Evolutionary conservation across 2,329 filamentous ascomycete genomes (phyloP).

Genomic region (Penicillium expansum): DNA sequence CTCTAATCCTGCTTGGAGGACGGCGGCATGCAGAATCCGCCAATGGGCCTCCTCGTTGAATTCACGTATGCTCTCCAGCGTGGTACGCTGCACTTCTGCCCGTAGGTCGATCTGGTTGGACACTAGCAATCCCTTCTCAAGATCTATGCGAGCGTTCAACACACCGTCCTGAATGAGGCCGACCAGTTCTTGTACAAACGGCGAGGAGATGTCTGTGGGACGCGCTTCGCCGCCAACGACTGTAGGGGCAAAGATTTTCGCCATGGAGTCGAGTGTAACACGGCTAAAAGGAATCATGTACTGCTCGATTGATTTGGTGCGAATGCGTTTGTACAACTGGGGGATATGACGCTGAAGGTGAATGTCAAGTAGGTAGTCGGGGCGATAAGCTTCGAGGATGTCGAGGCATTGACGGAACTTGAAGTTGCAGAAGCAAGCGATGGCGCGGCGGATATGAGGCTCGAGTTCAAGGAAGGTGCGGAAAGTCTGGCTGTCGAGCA

Average conservation of each 20-base stretch:
- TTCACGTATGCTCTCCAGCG: slow-evolving; percentile 64
- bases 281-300: slow-evolving; percentile 89
- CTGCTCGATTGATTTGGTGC: slow-evolving; percentile 88
- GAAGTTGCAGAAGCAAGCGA: slow-evolving; percentile 83
- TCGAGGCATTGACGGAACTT: slow-evolving; percentile 83
- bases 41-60: slow-evolving; percentile 75
- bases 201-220: slow-evolving; percentile 57
- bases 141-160: slow-evolving; percentile 78
- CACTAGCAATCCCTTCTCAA: slow-evolving; percentile 76
- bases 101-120: slow-evolving; percentile 67
- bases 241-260: slow-evolving; percentile 65
- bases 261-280: slow-evolving; percentile 77
- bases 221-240: slow-evolving; percentile 45
- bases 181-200: slow-evolving; percentile 63
- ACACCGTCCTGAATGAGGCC: slow-evolving; percentile 70
- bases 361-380: slow-evolving; percentile 87
- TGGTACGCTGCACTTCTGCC: slow-evolving; percentile 65
- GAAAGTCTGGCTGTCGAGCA: slow-evolving; percentile 79
- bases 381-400: slow-evolving; percentile 74
- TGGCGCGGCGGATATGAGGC: slow-evolving; percentile 87
- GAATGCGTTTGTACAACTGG: slow-evolving; percentile 69
- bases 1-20: slow-evolving; percentile 72
- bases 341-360: slow-evolving; percentile 74
- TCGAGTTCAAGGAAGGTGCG: slow-evolving; percentile 87
- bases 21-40: slow-evolving; percentile 73